Evolutionary conservation across 345 rosid species (phyloP).

Genomic region (Aquilaria yunnanensis): DNA sequence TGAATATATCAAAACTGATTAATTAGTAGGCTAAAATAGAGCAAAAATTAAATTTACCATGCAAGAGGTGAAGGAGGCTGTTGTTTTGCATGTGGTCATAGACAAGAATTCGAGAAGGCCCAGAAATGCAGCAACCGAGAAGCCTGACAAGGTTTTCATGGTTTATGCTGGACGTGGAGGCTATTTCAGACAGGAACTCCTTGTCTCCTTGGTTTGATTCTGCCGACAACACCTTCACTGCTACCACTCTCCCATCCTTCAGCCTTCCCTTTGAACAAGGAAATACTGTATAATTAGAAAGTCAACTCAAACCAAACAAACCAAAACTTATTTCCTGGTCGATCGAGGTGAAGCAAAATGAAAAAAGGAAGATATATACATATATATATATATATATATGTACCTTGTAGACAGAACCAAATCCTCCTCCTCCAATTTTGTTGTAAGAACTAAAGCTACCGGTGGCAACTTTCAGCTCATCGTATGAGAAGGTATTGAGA

Average conservation of each 20-base stretch:
- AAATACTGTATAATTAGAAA: no score
- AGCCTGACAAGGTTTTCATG: conserved; percentile 31
- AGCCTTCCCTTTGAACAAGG: conserved; percentile 22
- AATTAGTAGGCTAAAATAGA: background rate
- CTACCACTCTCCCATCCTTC: conserved; percentile 28
- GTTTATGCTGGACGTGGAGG: conserved; percentile 20
- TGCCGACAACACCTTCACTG: conserved; percentile 32
- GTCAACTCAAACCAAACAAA: background rate
- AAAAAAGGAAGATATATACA: background rate
- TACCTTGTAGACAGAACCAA: conserved; percentile 41
- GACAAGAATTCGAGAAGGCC: conserved; percentile 30
- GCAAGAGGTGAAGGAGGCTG: conserved; percentile 20
- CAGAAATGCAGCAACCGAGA: conserved; percentile 31
- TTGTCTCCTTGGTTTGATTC: conserved; percentile 36
- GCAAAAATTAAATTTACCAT: conserved; percentile 4
- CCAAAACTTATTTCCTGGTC: background rate
- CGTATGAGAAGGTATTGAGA: conserved; percentile 17
- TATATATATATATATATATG: background rate
- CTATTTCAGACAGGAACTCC: conserved; percentile 35
- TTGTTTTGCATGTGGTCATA: conserved; percentile 33
- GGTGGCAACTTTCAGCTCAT: conserved; percentile 27
- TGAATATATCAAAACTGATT: background rate
- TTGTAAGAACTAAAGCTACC: conserved; percentile 25
- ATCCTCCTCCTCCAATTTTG: conserved; percentile 46
- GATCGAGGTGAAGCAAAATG: background rate